Evolutionary conservation across 352 stramenopile species (phyloP).

Genomic region (Phytophthora megakarya): DNA sequence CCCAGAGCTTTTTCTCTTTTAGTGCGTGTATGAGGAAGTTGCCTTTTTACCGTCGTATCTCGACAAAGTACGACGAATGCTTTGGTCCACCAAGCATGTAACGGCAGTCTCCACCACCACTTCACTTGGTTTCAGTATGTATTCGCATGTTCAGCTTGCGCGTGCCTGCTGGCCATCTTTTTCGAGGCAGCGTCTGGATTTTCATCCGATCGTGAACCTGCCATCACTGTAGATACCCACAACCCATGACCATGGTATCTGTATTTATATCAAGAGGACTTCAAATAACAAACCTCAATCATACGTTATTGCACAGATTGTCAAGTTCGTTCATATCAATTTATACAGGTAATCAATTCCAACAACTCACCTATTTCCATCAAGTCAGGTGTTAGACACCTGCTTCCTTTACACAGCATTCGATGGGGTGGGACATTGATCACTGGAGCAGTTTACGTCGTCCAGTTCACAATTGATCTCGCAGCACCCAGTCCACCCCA

Average conservation of each 20-base stretch:
- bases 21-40: conserved; percentile 4
- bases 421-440: conserved; percentile 31
- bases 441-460: conserved; percentile 24
- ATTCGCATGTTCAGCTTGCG: conserved; percentile 15
- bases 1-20: no score
- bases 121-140: conserved; percentile 13
- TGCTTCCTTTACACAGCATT: conserved; percentile 19
- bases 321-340: neutral
- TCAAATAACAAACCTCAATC: neutral
- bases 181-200: conserved; percentile 26
- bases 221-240: neutral
- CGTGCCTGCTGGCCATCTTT: conserved; percentile 18
- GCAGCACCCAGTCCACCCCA: neutral
- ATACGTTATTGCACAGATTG: neutral
- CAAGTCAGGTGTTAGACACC: conserved; percentile 30
- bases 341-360: neutral
- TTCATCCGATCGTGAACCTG: conserved; percentile 28
- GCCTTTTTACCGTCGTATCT: conserved; percentile 11
- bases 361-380: conserved; percentile 7
- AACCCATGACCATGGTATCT: neutral
- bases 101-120: neutral
- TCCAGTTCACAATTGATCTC: conserved; percentile 37
- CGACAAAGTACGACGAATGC: conserved; percentile 9
- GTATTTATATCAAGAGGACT: neutral
- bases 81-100: conserved; percentile 8